Percentiles rank a stretch among this genome's conserved stretches.
Evolutionary conservation across 1,139 yeast species (phyloP).

Genomic region (Blastobotrys persicus): DNA sequence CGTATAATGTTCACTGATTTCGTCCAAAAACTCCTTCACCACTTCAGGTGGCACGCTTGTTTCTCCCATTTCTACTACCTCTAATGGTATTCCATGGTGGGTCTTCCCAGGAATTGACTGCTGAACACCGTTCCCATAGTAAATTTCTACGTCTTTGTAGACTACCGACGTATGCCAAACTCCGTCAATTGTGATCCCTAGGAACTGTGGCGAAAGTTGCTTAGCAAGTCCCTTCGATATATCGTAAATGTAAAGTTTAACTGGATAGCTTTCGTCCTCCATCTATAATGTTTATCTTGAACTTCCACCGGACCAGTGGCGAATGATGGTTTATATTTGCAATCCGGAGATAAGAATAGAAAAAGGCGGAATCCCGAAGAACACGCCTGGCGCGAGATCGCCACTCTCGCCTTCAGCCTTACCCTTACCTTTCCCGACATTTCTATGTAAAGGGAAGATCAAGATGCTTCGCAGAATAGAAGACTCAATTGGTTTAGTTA

Average conservation of each 20-base stretch:
- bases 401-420: no score
- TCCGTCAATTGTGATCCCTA: constrained; percentile 50
- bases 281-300: no score
- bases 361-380: background rate
- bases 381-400: no score
- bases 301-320: background rate
- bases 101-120: constrained; percentile 50
- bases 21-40: constrained; percentile 52
- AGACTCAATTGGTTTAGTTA: no score
- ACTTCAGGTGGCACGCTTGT: constrained; percentile 54
- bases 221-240: constrained; percentile 50
- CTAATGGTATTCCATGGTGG: constrained; percentile 58
- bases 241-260: constrained; percentile 64
- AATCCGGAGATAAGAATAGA: background rate
- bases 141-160: constrained; percentile 53
- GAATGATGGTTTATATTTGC: background rate
- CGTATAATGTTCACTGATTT: constrained; percentile 48
- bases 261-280: constrained; percentile 30
- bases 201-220: constrained; percentile 31
- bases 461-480: no score
- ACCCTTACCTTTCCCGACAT: no score
- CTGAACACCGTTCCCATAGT: constrained; percentile 61
- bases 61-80: constrained; percentile 53
- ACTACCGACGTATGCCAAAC: constrained; percentile 69
- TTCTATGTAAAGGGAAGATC: no score